These are phyloP conservation scores for Thecaphora thlaspeos DNA, from an alignment of 1,284 basidiomycete genomes.

Conservation along the genomic window DNA sequence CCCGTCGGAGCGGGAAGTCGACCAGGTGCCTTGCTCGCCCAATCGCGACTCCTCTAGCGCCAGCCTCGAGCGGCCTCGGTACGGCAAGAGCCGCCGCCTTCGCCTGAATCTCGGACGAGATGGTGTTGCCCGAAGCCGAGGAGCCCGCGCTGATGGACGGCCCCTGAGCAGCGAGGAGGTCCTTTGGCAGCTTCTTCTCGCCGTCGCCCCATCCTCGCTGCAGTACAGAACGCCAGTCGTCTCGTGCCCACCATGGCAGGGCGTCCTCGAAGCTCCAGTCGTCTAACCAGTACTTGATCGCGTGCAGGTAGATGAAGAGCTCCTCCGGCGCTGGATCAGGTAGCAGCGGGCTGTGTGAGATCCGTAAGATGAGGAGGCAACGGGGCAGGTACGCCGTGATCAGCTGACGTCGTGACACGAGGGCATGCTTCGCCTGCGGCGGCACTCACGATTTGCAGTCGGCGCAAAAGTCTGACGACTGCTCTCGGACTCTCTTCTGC, in stretches of 20 bases:
- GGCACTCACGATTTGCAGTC: constrained; percentile 36
- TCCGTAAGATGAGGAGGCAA: too few relatives aligned
- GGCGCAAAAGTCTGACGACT: constrained; percentile 40
- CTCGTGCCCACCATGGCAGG: constrained; percentile 55
- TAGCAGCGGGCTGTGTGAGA: constrained; percentile 35
- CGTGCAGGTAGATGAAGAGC: constrained; percentile 56
- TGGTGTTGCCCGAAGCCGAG: background rate
- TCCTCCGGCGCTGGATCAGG: constrained; percentile 50
- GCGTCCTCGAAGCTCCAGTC: constrained; percentile 54
- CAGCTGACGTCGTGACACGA: too few relatives aligned
- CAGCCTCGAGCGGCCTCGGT: background rate
- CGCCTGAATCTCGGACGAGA: background rate
- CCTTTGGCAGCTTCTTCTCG: constrained; percentile 18
- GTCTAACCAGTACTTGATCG: constrained; percentile 57
- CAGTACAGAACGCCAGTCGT: constrained; percentile 32
- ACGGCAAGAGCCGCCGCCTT: background rate
- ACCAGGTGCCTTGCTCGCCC: constrained; percentile 14
- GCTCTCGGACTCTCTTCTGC: constrained; percentile 28
- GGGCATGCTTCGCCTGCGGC: too few relatives aligned
- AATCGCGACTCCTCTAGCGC: constrained; percentile 8
- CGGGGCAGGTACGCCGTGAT: too few relatives aligned
- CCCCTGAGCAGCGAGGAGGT: constrained; percentile 11
- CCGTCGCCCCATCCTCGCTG: constrained; percentile 8
- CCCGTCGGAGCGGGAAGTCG: constrained; percentile 3
- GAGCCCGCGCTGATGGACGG: too few relatives aligned